Evolutionary conservation across 164 flowering plant species (phyloP), one percentile per base, ranked within the genome.

Genomic region (Annona cherimola): DNA sequence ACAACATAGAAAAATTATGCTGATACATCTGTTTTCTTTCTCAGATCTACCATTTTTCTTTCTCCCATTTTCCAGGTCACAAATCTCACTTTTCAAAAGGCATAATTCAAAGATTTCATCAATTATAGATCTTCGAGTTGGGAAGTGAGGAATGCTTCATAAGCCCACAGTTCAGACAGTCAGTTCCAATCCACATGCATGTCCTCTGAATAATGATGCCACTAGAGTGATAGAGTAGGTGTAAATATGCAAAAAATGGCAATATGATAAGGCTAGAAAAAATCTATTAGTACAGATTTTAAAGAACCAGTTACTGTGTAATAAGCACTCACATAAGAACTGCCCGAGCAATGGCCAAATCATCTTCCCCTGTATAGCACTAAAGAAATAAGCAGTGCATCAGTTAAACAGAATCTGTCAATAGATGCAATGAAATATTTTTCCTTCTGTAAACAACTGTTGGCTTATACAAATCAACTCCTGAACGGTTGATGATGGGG

Each of bases 361-460:
- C 99, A 86, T 90, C 99, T 86, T 95, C 99, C 71, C 96, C 99
- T 39, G 98, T 96, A 84, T 93, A 95, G 80, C 99, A 95, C 99
- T 94, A 87, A 80, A 84, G 41, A 66, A 42, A 69, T 42, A 43
- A 76, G 73, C 65, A 76, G 64, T 5, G 26, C 65, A 66, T 66
- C 43, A 70, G 69, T 69, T 16, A 50, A 76, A 54, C 16, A 71
- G 2, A 50, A 63, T 40, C 43, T 42, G 43, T 65, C 67, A 12
- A 65, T 7, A 39, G 40, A 62, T 14, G 40, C 43, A 50, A 50
- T 50, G 11, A 11, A 50, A 50, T 50, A 9, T 11, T 12, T 50
- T 50, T 11, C 57, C 57, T 50, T 50, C 57, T 50, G 9, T 9
- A 50, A 9, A 16, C 57, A 50, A 16, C 57, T 1, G 57, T 50